Evolutionary conservation across 805 yeast genomes (phyloP).

Genomic region (Candida gorgasii): DNA sequence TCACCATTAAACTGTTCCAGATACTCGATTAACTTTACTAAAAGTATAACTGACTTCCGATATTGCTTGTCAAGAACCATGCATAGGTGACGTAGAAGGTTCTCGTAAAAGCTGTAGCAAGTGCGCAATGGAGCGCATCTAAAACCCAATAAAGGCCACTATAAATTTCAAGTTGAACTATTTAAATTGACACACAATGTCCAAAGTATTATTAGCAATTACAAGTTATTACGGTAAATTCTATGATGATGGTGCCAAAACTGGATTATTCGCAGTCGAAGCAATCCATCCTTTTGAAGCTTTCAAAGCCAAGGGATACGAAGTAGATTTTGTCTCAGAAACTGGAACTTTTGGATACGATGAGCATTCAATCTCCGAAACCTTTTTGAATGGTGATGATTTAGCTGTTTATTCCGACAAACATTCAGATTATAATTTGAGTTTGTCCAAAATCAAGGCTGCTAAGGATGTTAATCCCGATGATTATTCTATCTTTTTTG

Average conservation of each 20-base stretch:
- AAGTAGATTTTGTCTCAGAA: conserved; percentile 59
- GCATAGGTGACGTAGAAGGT: no score
- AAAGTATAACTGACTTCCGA: background rate
- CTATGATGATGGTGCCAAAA: conserved; percentile 57
- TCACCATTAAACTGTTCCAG: no score
- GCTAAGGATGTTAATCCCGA: conserved; percentile 49
- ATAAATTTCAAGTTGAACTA: background rate
- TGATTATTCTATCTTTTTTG: conserved; percentile 56
- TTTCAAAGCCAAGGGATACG: conserved; percentile 49
- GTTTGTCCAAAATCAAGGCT: conserved; percentile 42
- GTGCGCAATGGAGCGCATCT: no score
- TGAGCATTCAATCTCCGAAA: conserved; percentile 48
- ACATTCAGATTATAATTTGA: conserved; percentile 39
- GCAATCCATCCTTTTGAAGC: conserved; percentile 59
- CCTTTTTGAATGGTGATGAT: conserved; percentile 46
- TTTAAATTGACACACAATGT: conserved; percentile 16
- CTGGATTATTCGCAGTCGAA: conserved; percentile 63
- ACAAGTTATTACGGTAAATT: conserved; percentile 46
- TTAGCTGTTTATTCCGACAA: conserved; percentile 36
- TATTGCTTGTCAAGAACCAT: background rate
- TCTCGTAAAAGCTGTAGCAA: no score
- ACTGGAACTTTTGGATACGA: conserved; percentile 60
- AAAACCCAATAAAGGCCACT: no score
- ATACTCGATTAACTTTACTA: no score
- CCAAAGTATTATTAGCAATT: conserved; percentile 45